Evolutionary conservation across 768 basidiomycete species (phyloP).

Genomic region (Coprinopsis cinerea): DNA sequence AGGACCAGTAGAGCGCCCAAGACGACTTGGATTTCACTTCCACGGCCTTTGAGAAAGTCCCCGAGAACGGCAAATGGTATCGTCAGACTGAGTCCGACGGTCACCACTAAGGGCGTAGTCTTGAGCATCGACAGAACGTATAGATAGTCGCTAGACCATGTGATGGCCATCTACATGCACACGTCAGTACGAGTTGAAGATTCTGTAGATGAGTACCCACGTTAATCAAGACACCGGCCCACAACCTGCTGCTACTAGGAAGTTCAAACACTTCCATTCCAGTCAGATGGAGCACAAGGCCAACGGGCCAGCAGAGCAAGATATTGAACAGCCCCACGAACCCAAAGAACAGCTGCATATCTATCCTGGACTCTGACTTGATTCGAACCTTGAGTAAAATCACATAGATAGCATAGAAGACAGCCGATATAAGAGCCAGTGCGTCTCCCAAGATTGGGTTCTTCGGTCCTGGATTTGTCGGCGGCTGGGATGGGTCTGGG

Average conservation of each 20-base stretch:
- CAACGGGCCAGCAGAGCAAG: slow-evolving; percentile 68
- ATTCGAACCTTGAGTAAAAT: slow-evolving; percentile 86
- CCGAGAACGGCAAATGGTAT: slow-evolving; percentile 89
- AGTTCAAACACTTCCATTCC: slow-evolving; percentile 71
- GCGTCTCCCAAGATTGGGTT: slow-evolving; percentile 53
- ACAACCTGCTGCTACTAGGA: slow-evolving; percentile 44
- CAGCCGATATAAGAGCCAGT: slow-evolving; percentile 79
- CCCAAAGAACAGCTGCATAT: slow-evolving; percentile 95
- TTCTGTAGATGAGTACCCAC: slow-evolving; percentile 20
- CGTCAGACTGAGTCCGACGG: slow-evolving; percentile 87
- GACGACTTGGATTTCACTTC: slow-evolving; percentile 54
- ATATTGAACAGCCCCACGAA: slow-evolving; percentile 90
- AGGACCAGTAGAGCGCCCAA: slow-evolving; percentile 75
- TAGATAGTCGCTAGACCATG: slow-evolving; percentile 77
- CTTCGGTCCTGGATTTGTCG: slow-evolving; percentile 17
- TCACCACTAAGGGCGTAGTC: slow-evolving; percentile 91
- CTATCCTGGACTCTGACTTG: slow-evolving; percentile 71
- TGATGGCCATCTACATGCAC: slow-evolving; percentile 67
- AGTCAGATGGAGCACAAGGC: slow-evolving; percentile 65
- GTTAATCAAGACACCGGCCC: slow-evolving; percentile 32
- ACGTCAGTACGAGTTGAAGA: neutral
- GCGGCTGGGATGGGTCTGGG: slow-evolving; percentile 12
- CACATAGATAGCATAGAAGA: slow-evolving; percentile 86
- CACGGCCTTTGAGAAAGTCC: slow-evolving; percentile 38
- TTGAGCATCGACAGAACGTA: slow-evolving; percentile 93